A percentile compares a stretch with the other conserved stretches of the same genome.
phyloP scores from a whole-genome alignment of 2,329 filamentous ascomycete species.

The Ophiostoma novo-ulmi region DNA sequence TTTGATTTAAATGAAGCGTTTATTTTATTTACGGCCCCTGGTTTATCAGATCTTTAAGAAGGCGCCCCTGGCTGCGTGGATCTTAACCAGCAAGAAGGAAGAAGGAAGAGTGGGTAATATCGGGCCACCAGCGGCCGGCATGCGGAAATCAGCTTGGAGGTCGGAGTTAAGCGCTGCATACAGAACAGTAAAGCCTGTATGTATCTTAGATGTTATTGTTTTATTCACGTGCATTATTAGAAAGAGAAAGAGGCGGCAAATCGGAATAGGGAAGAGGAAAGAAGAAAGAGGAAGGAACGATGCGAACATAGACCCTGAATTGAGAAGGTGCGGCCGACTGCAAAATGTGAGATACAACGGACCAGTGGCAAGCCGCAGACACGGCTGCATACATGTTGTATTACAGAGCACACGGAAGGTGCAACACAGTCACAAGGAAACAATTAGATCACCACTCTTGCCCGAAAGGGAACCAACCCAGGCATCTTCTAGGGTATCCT shows the following conservation, averaged over 20 bases:
- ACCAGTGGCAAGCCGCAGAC: background rate
- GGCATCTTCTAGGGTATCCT: background rate
- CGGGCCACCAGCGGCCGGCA: background rate
- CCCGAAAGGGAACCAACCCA: background rate
- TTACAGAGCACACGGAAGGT: background rate
- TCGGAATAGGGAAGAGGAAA: too few species aligned
- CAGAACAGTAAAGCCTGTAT: too few species aligned
- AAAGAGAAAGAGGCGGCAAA: background rate
- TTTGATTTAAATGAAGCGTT: background rate
- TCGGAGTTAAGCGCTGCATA: constrained; percentile 14
- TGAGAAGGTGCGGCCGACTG: background rate
- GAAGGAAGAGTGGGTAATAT: background rate
- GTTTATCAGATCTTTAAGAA: constrained; percentile 17
- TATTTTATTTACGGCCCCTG: constrained; percentile 10
- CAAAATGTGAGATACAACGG: background rate
- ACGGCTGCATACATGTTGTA: background rate
- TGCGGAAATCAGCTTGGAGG: background rate
- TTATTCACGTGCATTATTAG: background rate
- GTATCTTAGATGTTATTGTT: too few species aligned
- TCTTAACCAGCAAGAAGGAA: background rate
- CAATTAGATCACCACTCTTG: background rate
- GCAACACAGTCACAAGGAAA: background rate
- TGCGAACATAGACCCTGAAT: background rate
- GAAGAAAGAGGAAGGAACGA: background rate
- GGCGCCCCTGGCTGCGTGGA: constrained; percentile 6